phyloP scores from a whole-genome alignment of 768 basidiomycete species.

The Termitomyces sp. region DNA sequence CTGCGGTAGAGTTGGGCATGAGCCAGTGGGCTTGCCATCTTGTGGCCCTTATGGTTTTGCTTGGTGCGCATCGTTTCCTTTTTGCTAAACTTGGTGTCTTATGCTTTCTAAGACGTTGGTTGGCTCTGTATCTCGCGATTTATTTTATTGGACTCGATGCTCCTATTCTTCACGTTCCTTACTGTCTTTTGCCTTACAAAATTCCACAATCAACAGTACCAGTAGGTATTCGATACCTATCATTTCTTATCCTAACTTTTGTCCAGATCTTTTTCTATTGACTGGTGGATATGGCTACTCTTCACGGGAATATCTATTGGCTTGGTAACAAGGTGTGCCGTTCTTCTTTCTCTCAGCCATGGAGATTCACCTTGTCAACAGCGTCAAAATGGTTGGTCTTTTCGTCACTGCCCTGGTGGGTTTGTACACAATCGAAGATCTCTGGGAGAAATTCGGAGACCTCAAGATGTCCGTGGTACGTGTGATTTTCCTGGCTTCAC shows the following conservation, averaged over 20 bases:
- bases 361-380: conserved; percentile 22
- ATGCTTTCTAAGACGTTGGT: conserved; percentile 67
- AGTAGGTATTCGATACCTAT: conserved; percentile 44
- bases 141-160: conserved; percentile 96
- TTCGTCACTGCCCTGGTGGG: conserved; percentile 96
- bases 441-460: conserved; percentile 99
- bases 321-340: conserved; percentile 76
- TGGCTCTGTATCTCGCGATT: conserved; percentile 98
- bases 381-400: conserved; percentile 94
- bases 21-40: conserved; percentile 85
- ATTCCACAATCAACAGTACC: conserved; percentile 95
- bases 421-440: conserved; percentile 93
- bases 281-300: conserved; percentile 98
- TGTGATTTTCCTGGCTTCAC: conserved; percentile 5
- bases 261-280: conserved; percentile 81
- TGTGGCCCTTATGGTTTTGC: conserved; percentile 89
- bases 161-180: conserved; percentile 98
- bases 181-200: conserved; percentile 93
- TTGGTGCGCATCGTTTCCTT: conserved; percentile 46
- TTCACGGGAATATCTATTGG: conserved; percentile 94
- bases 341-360: background rate
- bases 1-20: conserved; percentile 91
- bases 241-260: conserved; percentile 5
- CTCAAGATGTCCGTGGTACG: conserved; percentile 84
- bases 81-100: background rate